Evolutionary conservation across 83 land plant species (phyloP), one percentile per base, ranked within the genome.

Genomic region (Picea abies): DNA sequence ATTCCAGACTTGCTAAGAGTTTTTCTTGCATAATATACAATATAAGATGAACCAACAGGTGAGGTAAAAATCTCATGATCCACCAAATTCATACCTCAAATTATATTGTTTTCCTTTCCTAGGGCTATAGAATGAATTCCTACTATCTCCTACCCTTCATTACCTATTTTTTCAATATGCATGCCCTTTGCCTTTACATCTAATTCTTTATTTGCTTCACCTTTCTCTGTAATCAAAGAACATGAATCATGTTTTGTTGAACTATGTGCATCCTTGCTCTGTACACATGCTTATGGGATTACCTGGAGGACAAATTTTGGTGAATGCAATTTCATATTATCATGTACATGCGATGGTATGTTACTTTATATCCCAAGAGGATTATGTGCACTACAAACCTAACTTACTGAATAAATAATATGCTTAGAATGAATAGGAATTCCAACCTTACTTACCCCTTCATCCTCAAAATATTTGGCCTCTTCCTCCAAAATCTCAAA

Each of bases 401-500:
- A 4, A 44, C 11, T 72, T 72, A 14, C 26, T 41, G 56, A 39
- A 19, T 16, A 12, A 72, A n/a, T 20, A 37, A 11, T 41, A 2
- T 41, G 14, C 76, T 49, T 41, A 7, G 56, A 72, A 0, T 12
- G 52, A 7, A 23, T 72, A n/a, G 56, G 56, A 20, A 25, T 72
- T 9, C 56, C 56, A 35, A 72, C 14, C 20, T 39, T 39, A 20
- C 52, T 35, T 39, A 20, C 88, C n/a, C 80, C 79, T 69, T 90
- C 92, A 49, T 88, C 92, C 65, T 90, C 92, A 67, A 92, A 92
- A 82, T 90, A 91, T 39, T 5, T 39, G 44, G 44, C 44, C 44
- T 39, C 44, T 39, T 4, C 44, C 44, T 39, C 4, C 5, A 39
- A 39, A 39, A 39, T 4, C 44, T 39, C 44, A 39, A 39, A 5